These are phyloP conservation scores for Chlorella sorokiniana DNA, from an alignment of 139 green algal species.

Conservation along the genomic window DNA sequence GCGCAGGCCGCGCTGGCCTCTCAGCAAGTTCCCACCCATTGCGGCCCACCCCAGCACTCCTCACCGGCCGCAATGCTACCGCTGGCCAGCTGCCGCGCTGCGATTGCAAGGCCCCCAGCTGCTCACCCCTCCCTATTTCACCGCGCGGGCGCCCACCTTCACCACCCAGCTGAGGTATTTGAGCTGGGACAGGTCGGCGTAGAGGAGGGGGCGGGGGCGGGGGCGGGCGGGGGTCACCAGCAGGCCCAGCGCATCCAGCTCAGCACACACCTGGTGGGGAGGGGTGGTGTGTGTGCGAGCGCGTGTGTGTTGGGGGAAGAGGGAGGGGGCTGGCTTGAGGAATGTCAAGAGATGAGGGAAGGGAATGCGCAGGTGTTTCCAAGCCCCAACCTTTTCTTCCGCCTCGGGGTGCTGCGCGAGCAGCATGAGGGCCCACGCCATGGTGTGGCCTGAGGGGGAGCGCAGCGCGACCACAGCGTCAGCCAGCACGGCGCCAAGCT, in stretches of 20 bases:
- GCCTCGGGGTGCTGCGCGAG: constrained; percentile 7
- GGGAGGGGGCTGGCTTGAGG: not conserved
- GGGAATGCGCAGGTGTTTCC: not conserved
- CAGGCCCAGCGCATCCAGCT: constrained; percentile 13
- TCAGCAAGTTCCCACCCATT: no score
- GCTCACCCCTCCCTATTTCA: no score
- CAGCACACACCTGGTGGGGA: constrained; percentile 3
- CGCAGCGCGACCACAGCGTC: constrained; percentile 35
- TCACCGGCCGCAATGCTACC: no score
- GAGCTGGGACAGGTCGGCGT: not conserved
- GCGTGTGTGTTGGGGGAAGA: not conserved
- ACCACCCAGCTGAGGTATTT: not conserved
- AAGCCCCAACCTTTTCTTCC: not conserved
- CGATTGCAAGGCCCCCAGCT: no score
- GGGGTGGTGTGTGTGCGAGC: not conserved
- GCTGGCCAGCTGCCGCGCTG: no score
- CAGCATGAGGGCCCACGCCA: not conserved
- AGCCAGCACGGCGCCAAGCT: no score
- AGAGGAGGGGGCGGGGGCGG: not conserved
- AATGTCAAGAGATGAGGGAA: not conserved
- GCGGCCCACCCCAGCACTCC: no score
- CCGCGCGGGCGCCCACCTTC: not conserved
- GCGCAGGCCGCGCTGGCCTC: no score
- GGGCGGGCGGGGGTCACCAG: not conserved
- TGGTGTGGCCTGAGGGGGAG: constrained; percentile 7